A percentile compares a stretch with the other conserved stretches of the same genome.
Conservation (phyloP, 75 land plant species). For the Azolla pinnata region DNA sequence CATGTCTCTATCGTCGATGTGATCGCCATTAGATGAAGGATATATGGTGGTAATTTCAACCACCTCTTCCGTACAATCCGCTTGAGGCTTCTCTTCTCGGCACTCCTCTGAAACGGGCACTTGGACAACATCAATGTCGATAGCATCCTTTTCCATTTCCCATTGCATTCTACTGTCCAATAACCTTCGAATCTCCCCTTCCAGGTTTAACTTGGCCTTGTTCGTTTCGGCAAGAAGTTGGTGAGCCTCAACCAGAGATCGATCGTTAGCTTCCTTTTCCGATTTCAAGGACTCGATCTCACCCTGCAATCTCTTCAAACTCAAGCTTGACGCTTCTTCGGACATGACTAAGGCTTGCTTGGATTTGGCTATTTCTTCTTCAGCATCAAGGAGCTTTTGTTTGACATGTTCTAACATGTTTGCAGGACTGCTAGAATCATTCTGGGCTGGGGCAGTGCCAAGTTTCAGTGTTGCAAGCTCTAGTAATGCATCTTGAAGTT, state of each 20-base stretch:
- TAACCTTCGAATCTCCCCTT: slow-evolving; percentile 7
- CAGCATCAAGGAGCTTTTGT: neutral
- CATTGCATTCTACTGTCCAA: slow-evolving; percentile 5
- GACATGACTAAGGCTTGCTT: too few species aligned
- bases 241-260: neutral
- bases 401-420: neutral
- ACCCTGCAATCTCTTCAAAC: too few species aligned
- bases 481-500: slow-evolving; percentile 1
- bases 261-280: slow-evolving; percentile 1
- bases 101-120: neutral
- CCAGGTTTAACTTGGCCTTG: slow-evolving; percentile 5
- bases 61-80: neutral
- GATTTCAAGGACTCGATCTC: neutral
- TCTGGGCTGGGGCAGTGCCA: too few species aligned
- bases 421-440: neutral
- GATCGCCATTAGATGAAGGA: neutral
- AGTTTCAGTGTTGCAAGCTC: neutral
- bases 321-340: too few species aligned
- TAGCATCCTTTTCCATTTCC: slow-evolving; percentile 2
- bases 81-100: slow-evolving; percentile 3
- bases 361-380: neutral
- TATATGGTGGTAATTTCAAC: neutral
- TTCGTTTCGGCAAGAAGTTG: slow-evolving; percentile 5
- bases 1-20: neutral
- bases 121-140: neutral